Evolutionary conservation across 2,329 filamentous ascomycete species (phyloP), one percentile per base, ranked within the genome.

Genomic region (Fusarium solani-melongenae): DNA sequence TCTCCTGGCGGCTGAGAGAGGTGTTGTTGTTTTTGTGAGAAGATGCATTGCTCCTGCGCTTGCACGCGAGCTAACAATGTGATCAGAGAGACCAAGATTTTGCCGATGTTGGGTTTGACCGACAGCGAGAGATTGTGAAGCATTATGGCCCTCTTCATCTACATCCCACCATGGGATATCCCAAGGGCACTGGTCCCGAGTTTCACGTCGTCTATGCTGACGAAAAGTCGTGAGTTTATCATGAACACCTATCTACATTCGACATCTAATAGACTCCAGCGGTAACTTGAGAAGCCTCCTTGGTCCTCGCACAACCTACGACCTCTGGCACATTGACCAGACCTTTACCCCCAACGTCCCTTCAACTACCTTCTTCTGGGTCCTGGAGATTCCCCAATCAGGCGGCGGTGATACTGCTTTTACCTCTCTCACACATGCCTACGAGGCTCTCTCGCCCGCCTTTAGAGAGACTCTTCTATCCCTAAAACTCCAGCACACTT

Each of bases 321-420:
- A 81, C 9, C 75, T 81, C 1, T 81, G 80, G 80, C 79, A 81
- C 15, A 68, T 81, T 0, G 80, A 81, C 41, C 80, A 81, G n/a
- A 80, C 79, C 0, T 80, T 81, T n/a, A 81, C 79, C 0, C 71
- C 78, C 0, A 80, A 81, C 4, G 69, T 78, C 0, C 80, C 80
- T 0, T 79, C 77, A 2, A 81, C 80, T 2, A 81, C 77, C 1
- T 81, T 81, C 66, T 81, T 81, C 69, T 81, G 80, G 78, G 78
- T 81, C 4, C 78, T 81, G 1, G 80, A 81, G 20, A 75, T 69
- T 0, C 79, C 80, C 0, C 65, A 67, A 8, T 74, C 76, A 0
- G 76, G 76, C 0, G 79, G 79, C 6, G 79, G 79, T 3, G 79
- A 81, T 36, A 81, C 79, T 0, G 77, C 78, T 1, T 81, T 81